Evolutionary conservation across 768 basidiomycete genomes (phyloP), one percentile per base, ranked within the genome.

Genomic region (Tylopilus balloui): DNA sequence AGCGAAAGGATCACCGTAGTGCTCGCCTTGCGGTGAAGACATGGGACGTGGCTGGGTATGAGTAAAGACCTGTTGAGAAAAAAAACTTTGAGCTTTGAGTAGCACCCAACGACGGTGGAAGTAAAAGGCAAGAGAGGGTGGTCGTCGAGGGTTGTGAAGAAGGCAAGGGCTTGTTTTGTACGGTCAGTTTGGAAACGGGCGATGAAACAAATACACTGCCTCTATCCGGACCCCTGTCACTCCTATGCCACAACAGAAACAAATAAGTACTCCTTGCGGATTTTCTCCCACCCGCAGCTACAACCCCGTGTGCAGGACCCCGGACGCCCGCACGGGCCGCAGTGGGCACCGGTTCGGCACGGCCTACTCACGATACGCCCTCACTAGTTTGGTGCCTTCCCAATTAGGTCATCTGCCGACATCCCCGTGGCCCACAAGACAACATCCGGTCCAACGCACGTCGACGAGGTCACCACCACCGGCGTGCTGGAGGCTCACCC

Each of bases 1-100:
- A 42, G 81, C 74, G 64, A 90, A 91, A 6, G 89, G 89, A 65
- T 91, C 86, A 25, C 69, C 72, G 45, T 75, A 74, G 15, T 61
- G 67, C 50, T 66, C 67, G 40, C 59, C 62, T 24, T 64, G 67
- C 46, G 69, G 51, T 6, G 60, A 62, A 36, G 68, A 54, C 66
- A 68, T 68, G 31, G 12, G 40, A 42, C 37, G 25, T 38, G 44
- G 50, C 19, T 41, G 17, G 19, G 21, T 32, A 36, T 17, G 44
- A 32, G 15, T 3, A 32, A 14, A 15, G 23, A 42, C 56, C 56
- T 58, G 45, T 25, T 35, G 13, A 32, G 47, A 28, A 36, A 52
- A 44, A 47, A 53, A 43, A 24, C 1, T 31, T 36, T 51, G 19
- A 52, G 52, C 1, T 31, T 36, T 51, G 19, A 52, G 52, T 35